Conservation (phyloP, 2,329 filamentous ascomycete species). For the Exophiala oligosperma region DNA sequence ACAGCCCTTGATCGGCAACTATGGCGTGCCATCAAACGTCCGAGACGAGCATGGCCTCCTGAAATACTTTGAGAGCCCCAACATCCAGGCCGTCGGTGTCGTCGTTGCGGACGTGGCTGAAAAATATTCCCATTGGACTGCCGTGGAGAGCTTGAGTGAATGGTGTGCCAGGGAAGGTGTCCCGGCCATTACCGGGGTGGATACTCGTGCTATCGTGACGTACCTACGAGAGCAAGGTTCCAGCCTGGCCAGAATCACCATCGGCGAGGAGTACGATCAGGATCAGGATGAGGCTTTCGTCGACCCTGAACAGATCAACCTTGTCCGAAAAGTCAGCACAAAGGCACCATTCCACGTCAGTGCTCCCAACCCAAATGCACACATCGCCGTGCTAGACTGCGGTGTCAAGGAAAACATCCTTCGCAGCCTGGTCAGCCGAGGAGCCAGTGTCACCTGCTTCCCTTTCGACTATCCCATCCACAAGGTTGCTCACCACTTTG, state of each 20-base stretch:
- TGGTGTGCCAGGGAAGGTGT: constrained; percentile 98
- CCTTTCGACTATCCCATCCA: constrained; percentile 97
- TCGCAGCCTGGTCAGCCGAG: constrained; percentile 86
- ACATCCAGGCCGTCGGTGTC: constrained; percentile 93
- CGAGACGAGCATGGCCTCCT: constrained; percentile 87
- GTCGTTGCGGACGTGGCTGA: constrained; percentile 93
- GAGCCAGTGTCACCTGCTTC: constrained; percentile 90
- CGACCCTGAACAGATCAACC: constrained; percentile 94
- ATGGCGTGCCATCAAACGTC: constrained; percentile 84
- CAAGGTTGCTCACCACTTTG: constrained; percentile 96
- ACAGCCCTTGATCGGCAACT: constrained; percentile 96
- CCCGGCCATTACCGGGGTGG: constrained; percentile 92
- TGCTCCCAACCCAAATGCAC: constrained; percentile 77
- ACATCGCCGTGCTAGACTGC: constrained; percentile 94
- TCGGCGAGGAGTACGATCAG: constrained; percentile 97
- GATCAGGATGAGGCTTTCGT: constrained; percentile 96
- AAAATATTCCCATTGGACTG: constrained; percentile 98
- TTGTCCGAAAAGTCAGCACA: constrained; percentile 94
- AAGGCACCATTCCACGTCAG: constrained; percentile 97
- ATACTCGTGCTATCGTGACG: constrained; percentile 95
- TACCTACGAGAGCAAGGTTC: constrained; percentile 95
- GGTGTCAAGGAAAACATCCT: constrained; percentile 99
- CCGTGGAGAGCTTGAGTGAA: constrained; percentile 85
- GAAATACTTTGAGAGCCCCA: constrained; percentile 97
- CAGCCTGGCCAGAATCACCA: constrained; percentile 88